These are phyloP conservation scores for Plectosphaerella sp. DNA, from an alignment of 2,329 filamentous ascomycete species.

Conservation along the genomic window DNA sequence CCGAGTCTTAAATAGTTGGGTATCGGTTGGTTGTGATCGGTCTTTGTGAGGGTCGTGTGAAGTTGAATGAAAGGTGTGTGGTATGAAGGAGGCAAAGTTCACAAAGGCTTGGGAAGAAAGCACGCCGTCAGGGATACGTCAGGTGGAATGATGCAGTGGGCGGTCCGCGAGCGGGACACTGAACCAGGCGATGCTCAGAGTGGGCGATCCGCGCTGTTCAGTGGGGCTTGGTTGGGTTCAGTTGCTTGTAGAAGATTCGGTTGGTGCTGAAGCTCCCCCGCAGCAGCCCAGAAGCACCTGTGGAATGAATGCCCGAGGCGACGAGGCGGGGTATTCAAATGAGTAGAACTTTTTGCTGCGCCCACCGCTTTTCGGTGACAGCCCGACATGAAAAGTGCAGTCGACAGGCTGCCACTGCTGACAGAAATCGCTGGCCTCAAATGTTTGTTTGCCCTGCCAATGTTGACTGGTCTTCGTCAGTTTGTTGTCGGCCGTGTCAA, in stretches of 20 bases:
- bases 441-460: too few relatives aligned
- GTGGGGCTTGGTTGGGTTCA: not conserved
- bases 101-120: not conserved
- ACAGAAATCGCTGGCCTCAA: too few relatives aligned
- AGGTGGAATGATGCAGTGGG: not conserved
- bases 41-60: not conserved
- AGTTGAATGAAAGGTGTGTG: not conserved
- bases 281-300: not conserved
- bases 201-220: not conserved
- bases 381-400: too few relatives aligned
- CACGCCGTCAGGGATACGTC: not conserved
- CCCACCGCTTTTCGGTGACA: not conserved
- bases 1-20: not conserved
- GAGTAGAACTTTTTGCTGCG: constrained; percentile 7
- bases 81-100: not conserved
- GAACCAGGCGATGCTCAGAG: not conserved
- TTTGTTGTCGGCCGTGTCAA: not conserved
- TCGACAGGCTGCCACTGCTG: too few relatives aligned
- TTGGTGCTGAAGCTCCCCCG: not conserved
- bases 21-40: constrained; percentile 3
- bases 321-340: constrained; percentile 1
- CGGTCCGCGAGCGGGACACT: not conserved
- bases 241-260: constrained; percentile 19
- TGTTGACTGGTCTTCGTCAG: too few relatives aligned
- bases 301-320: too few relatives aligned